Conservation (phyloP, 768 basidiomycete species). For the Chalciporus piperatus region DNA sequence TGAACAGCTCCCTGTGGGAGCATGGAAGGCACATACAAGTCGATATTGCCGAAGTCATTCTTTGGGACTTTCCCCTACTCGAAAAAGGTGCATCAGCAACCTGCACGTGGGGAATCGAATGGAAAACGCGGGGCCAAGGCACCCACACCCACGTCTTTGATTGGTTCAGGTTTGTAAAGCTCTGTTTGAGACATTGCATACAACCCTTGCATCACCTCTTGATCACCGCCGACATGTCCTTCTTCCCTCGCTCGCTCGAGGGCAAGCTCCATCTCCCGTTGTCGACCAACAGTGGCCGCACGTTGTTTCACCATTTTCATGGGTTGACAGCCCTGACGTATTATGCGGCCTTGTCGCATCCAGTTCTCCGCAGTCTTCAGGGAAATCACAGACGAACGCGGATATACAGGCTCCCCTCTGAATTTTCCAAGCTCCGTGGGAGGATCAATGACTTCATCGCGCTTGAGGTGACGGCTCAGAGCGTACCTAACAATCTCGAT, state of each 20-base stretch:
- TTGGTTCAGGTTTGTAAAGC: slow-evolving; percentile 71
- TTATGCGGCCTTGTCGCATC: slow-evolving; percentile 80
- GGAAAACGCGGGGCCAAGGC: slow-evolving; percentile 3
- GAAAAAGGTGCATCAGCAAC: slow-evolving; percentile 13
- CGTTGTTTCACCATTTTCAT: slow-evolving; percentile 88
- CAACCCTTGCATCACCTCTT: slow-evolving; percentile 79
- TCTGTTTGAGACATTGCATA: slow-evolving; percentile 87
- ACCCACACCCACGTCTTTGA: slow-evolving; percentile 83
- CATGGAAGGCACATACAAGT: slow-evolving; percentile 94
- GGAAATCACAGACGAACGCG: slow-evolving; percentile 76
- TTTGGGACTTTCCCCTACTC: slow-evolving; percentile 86
- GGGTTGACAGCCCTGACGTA: slow-evolving; percentile 75
- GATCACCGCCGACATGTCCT: slow-evolving; percentile 40
- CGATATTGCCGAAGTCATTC: slow-evolving; percentile 96
- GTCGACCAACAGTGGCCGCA: slow-evolving; percentile 73
- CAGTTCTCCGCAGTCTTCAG: slow-evolving; percentile 93
- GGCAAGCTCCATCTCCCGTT: slow-evolving; percentile 68
- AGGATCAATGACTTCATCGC: slow-evolving; percentile 82
- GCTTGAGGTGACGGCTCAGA: slow-evolving; percentile 81
- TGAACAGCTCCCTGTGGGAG: slow-evolving; percentile 84
- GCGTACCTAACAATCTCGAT: slow-evolving; percentile 57
- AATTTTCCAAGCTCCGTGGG: slow-evolving; percentile 86
- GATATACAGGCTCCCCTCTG: slow-evolving; percentile 89
- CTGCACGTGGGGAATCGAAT: background rate
- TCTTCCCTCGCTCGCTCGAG: slow-evolving; percentile 36